These are phyloP conservation scores for Yamadazyma insecticola DNA, from an alignment of 805 yeast genomes.

Conservation along the genomic window DNA sequence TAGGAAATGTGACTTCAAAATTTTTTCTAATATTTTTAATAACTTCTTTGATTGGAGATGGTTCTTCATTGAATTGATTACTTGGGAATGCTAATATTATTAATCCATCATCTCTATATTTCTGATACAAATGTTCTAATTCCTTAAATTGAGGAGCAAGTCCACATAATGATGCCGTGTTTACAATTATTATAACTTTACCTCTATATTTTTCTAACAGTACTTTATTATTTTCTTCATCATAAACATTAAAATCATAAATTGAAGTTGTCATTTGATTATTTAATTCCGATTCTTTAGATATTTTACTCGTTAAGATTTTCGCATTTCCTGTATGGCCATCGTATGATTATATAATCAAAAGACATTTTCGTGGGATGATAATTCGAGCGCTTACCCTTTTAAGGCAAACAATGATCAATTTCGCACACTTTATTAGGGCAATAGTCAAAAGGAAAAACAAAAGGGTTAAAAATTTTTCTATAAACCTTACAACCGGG, in stretches of 20 bases:
- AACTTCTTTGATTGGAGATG: constrained; percentile 46
- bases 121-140: constrained; percentile 62
- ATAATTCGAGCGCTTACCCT: too few species aligned
- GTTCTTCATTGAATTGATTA: constrained; percentile 82
- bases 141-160: constrained; percentile 75
- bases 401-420: too few species aligned
- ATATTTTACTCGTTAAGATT: too few species aligned
- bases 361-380: too few species aligned
- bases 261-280: too few species aligned
- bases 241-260: constrained; percentile 64
- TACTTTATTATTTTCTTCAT: constrained; percentile 54
- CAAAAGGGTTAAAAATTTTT: too few species aligned
- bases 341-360: too few species aligned
- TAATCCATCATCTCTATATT: constrained; percentile 60
- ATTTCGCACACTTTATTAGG: too few species aligned
- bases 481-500: too few species aligned
- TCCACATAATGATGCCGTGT: constrained; percentile 81
- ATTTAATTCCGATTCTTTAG: too few species aligned
- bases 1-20: constrained; percentile 34
- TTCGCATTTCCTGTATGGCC: too few species aligned
- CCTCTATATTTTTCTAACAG: constrained; percentile 63
- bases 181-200: constrained; percentile 77
- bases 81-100: constrained; percentile 83
- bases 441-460: too few species aligned
- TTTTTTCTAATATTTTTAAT: constrained; percentile 14